Conservation (phyloP, 2,329 filamentous ascomycete genomes). For the Pestalotiopsis fici region DNA sequence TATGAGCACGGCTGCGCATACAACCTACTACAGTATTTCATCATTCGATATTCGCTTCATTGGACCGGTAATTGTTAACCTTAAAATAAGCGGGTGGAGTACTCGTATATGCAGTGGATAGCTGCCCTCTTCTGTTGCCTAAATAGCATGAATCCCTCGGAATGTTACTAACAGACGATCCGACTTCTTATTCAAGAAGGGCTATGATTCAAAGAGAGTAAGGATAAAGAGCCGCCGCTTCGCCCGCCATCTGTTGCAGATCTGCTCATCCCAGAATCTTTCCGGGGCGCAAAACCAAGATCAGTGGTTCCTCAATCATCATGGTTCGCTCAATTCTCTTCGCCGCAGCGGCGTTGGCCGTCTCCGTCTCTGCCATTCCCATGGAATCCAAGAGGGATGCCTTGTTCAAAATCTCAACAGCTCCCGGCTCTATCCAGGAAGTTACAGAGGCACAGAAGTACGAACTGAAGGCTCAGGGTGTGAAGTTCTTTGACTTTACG, state of each 20-base stretch:
- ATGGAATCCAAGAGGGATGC: slow-evolving; percentile 10
- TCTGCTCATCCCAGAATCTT: not conserved
- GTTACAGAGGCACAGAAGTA: slow-evolving; percentile 77
- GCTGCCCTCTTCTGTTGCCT: not conserved
- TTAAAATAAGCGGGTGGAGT: not conserved
- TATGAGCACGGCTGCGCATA: not conserved
- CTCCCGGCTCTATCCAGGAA: slow-evolving; percentile 66
- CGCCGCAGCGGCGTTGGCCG: slow-evolving; percentile 20
- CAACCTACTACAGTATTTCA: not conserved
- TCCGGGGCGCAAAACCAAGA: not conserved
- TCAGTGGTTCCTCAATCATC: not conserved
- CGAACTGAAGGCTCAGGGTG: slow-evolving; percentile 67
- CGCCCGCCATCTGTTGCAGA: not conserved
- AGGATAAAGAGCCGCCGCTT: not conserved
- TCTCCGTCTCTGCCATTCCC: slow-evolving; percentile 18
- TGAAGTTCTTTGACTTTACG: slow-evolving; percentile 79
- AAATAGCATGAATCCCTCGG: not conserved
- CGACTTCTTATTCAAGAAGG: not conserved
- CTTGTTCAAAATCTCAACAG: slow-evolving; percentile 54
- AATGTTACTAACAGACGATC: not conserved
- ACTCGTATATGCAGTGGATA: not conserved
- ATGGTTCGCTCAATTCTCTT: slow-evolving; percentile 21
- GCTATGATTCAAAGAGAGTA: not conserved
- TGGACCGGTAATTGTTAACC: not conserved
- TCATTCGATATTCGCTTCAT: not conserved